Evolutionary conservation across 1,284 basidiomycete species (phyloP).

Genomic region (Neotropicomus parvogracilis): DNA sequence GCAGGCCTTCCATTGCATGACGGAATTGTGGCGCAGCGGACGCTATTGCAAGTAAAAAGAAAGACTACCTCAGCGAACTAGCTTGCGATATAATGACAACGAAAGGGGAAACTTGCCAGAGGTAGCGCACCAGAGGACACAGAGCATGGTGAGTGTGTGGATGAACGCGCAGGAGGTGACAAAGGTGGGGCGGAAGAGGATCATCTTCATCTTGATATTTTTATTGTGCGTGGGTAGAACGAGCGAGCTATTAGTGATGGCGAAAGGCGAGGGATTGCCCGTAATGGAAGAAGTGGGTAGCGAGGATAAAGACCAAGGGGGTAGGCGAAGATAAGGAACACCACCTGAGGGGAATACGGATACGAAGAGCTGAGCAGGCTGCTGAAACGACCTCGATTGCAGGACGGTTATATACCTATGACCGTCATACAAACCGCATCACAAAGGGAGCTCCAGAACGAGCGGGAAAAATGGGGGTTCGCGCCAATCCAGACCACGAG

Average conservation of each 20-base stretch:
- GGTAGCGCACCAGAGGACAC: not conserved
- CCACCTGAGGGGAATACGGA: not conserved
- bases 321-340: not conserved
- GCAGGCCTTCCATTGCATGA: slow-evolving; percentile 8
- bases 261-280: slow-evolving; percentile 10
- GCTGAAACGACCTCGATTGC: not conserved
- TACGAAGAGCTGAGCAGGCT: not conserved
- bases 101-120: slow-evolving; percentile 8
- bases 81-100: too few relatives aligned
- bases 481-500: too few relatives aligned
- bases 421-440: too few relatives aligned
- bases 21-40: slow-evolving; percentile 24
- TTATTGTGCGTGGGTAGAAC: not conserved
- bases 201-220: slow-evolving; percentile 12
- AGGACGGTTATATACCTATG: too few relatives aligned
- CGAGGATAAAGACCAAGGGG: not conserved
- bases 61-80: too few relatives aligned
- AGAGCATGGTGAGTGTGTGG: slow-evolving; percentile 5
- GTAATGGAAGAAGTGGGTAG: too few relatives aligned
- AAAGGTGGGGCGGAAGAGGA: slow-evolving; percentile 20
- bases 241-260: too few relatives aligned
- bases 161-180: slow-evolving; percentile 10
- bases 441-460: too few relatives aligned
- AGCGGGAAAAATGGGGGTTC: too few relatives aligned
- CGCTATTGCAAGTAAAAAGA: too few relatives aligned